These are phyloP conservation scores for Porcisia hertigi DNA, from an alignment of 208 protist species.

Conservation along the genomic window DNA sequence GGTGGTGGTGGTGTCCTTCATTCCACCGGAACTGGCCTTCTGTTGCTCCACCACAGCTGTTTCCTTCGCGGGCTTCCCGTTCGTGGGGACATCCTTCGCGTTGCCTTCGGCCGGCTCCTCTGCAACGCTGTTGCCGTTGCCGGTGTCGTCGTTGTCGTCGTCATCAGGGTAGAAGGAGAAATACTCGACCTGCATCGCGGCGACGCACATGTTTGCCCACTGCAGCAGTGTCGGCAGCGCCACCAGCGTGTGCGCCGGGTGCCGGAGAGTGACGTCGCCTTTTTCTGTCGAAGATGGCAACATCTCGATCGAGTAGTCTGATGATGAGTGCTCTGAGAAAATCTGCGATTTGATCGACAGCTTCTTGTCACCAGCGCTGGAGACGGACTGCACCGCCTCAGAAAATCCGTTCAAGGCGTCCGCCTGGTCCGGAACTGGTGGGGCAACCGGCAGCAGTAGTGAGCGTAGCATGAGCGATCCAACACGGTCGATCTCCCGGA, in stretches of 20 bases:
- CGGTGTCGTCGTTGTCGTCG: neutral
- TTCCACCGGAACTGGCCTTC: neutral
- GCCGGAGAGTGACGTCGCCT: constrained; percentile 7
- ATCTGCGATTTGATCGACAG: constrained; percentile 10
- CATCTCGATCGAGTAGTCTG: neutral
- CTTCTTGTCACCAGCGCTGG: neutral
- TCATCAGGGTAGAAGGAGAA: constrained; percentile 15
- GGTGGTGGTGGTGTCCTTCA: neutral
- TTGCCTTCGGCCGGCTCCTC: neutral
- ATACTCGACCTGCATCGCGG: constrained; percentile 13
- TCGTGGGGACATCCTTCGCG: too few relatives aligned
- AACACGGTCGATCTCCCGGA: constrained; percentile 70
- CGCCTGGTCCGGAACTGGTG: constrained; percentile 24
- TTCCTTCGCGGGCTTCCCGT: neutral
- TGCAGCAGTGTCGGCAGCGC: constrained; percentile 25
- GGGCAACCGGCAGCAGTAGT: constrained; percentile 44
- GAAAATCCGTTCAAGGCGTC: constrained; percentile 6
- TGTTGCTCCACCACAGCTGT: neutral
- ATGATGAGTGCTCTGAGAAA: neutral
- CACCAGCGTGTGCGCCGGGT: constrained; percentile 39
- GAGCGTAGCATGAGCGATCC: constrained; percentile 60
- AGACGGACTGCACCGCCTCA: neutral
- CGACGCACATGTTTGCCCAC: constrained; percentile 27
- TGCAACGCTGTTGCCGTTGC: neutral
- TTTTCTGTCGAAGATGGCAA: neutral